These are phyloP conservation scores for Ammopiptanthus mongolicus DNA, from an alignment of 306 rosid species.

Conservation along the genomic window DNA sequence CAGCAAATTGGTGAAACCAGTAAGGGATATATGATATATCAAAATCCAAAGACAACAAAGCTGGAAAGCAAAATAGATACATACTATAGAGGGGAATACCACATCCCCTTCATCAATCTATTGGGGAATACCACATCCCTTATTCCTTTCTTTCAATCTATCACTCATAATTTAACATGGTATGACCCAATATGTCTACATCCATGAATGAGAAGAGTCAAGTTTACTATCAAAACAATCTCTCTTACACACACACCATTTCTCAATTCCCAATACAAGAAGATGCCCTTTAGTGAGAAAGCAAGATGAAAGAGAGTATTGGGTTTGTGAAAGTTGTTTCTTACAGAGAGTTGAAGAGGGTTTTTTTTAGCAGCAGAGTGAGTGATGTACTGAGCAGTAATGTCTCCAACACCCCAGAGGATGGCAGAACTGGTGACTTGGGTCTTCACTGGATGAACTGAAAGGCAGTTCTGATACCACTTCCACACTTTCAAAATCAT, in stretches of 20 bases:
- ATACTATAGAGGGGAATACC: neutral
- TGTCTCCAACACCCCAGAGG: conserved; percentile 77
- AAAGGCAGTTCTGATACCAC: conserved; percentile 69
- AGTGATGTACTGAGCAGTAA: conserved; percentile 73
- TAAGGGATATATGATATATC: neutral
- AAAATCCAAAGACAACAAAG: neutral
- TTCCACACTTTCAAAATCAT: conserved; percentile 60
- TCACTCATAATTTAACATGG: neutral
- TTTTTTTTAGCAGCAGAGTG: conserved; percentile 33
- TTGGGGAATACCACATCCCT: neutral
- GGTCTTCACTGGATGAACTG: conserved; percentile 70
- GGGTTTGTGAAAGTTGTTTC: neutral
- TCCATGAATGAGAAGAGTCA: neutral
- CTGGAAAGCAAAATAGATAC: neutral
- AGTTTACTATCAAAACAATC: neutral
- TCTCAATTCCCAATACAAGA: neutral
- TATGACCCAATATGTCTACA: neutral
- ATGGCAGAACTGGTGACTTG: conserved; percentile 64
- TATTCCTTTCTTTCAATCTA: neutral
- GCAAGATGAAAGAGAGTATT: too few relatives aligned
- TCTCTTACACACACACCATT: neutral
- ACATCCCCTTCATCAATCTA: neutral
- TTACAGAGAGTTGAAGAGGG: conserved; percentile 46
- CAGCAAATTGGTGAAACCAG: neutral
- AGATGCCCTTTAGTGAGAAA: too few relatives aligned